These are phyloP conservation scores for Zymoseptoria passerinii DNA, from an alignment of 2,329 filamentous ascomycete genomes.

Conservation along the genomic window DNA sequence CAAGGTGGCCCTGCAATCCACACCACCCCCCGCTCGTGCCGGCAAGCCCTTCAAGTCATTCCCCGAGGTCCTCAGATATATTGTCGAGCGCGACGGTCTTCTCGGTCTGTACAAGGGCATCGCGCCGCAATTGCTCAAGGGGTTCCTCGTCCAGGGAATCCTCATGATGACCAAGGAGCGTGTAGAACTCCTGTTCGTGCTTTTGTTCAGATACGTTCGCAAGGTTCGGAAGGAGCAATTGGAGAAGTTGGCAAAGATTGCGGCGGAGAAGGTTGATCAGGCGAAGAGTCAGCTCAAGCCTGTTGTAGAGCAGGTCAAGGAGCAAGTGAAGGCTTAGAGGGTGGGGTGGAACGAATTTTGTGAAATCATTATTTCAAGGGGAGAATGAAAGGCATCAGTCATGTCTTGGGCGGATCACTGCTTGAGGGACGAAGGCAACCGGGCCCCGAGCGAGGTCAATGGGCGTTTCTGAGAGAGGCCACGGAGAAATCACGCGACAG, in stretches of 20 bases:
- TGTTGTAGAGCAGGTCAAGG: not conserved
- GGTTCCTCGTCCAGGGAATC: slow-evolving; percentile 84
- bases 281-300: slow-evolving; percentile 19
- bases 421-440: not conserved
- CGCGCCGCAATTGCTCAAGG: slow-evolving; percentile 86
- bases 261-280: slow-evolving; percentile 50
- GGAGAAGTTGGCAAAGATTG: slow-evolving; percentile 55
- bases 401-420: not conserved
- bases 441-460: not conserved
- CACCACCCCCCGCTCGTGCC: slow-evolving; percentile 71
- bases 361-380: not conserved
- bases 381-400: not conserved
- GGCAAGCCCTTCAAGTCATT: slow-evolving; percentile 93
- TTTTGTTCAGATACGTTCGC: slow-evolving; percentile 75
- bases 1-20: slow-evolving; percentile 92
- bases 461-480: not conserved
- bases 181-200: slow-evolving; percentile 79
- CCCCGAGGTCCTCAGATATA: slow-evolving; percentile 88
- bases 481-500: not conserved
- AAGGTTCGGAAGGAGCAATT: slow-evolving; percentile 62
- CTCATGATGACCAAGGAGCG: slow-evolving; percentile 99
- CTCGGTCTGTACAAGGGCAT: slow-evolving; percentile 94
- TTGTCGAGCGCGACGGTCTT: slow-evolving; percentile 76
- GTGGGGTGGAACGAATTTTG: not conserved
- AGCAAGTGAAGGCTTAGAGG: not conserved